These are phyloP conservation scores for Talaromyces sp. DNA, from an alignment of 2,329 filamentous ascomycete species.

Conservation along the genomic window DNA sequence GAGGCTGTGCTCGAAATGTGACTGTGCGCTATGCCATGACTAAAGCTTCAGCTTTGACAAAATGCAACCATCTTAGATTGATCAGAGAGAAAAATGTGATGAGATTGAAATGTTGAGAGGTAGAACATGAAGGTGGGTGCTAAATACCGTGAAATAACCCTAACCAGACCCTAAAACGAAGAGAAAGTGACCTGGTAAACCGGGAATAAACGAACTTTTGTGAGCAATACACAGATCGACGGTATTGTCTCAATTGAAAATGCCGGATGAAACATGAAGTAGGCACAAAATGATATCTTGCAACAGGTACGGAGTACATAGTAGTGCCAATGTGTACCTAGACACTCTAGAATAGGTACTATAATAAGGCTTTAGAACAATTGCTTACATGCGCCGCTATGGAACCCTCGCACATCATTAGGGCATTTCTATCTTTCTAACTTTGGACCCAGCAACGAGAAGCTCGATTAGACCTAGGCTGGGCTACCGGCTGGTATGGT, in stretches of 20 bases:
- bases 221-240: background rate
- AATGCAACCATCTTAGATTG: background rate
- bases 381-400: background rate
- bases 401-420: background rate
- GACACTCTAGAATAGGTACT: no score
- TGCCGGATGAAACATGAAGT: background rate
- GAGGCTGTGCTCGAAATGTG: constrained; percentile 2
- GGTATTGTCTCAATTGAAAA: background rate
- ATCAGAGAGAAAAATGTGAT: background rate
- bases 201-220: background rate
- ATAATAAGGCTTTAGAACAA: background rate
- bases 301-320: no score
- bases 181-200: background rate
- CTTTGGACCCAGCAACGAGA: background rate
- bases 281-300: background rate
- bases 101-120: background rate
- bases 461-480: background rate
- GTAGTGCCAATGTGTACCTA: no score
- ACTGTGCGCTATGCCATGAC: background rate
- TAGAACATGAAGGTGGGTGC: background rate
- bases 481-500: background rate
- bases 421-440: background rate
- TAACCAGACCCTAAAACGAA: background rate
- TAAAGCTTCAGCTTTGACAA: background rate
- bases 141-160: background rate